A percentile compares a stretch with the other conserved stretches of the same genome.
Evolutionary conservation across 805 yeast genomes (phyloP).

Genomic region (Ogataea pignaliae): DNA sequence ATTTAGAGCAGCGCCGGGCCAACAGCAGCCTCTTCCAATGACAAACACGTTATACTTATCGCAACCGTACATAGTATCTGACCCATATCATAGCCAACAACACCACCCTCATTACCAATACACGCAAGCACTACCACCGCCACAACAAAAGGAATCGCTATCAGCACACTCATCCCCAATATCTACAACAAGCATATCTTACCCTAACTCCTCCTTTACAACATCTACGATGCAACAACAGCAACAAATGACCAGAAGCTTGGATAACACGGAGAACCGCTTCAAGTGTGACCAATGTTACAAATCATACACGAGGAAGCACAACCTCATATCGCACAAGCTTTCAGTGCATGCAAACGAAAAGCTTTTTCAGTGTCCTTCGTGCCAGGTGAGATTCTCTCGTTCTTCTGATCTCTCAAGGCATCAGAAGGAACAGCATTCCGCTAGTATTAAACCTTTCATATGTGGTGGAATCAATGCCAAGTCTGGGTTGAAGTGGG

Average conservation of each 20-base stretch:
- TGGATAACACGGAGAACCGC: constrained; percentile 7
- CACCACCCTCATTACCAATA: not conserved
- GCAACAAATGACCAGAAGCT: not conserved
- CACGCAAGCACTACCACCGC: not conserved
- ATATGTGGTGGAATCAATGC: constrained; percentile 19
- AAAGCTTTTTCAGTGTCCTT: constrained; percentile 21
- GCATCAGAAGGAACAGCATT: constrained; percentile 22
- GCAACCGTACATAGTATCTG: too few species aligned
- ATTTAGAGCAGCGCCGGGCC: too few species aligned
- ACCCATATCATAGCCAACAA: not conserved
- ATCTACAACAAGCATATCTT: not conserved
- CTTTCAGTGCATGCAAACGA: constrained; percentile 23
- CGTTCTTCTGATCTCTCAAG: constrained; percentile 21
- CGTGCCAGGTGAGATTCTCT: constrained; percentile 16
- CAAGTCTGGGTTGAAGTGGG: constrained; percentile 19
- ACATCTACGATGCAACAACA: not conserved
- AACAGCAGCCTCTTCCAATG: too few species aligned
- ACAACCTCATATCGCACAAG: constrained; percentile 24
- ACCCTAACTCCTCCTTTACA: not conserved
- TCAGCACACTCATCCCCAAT: not conserved
- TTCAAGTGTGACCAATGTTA: constrained; percentile 23
- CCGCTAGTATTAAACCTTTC: constrained; percentile 17
- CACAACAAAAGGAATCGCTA: not conserved
- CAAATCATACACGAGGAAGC: constrained; percentile 26
- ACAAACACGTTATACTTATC: too few species aligned